Evolutionary conservation across 352 stramenopile genomes (phyloP).

Genomic region (Salisapilia sapeloensis): DNA sequence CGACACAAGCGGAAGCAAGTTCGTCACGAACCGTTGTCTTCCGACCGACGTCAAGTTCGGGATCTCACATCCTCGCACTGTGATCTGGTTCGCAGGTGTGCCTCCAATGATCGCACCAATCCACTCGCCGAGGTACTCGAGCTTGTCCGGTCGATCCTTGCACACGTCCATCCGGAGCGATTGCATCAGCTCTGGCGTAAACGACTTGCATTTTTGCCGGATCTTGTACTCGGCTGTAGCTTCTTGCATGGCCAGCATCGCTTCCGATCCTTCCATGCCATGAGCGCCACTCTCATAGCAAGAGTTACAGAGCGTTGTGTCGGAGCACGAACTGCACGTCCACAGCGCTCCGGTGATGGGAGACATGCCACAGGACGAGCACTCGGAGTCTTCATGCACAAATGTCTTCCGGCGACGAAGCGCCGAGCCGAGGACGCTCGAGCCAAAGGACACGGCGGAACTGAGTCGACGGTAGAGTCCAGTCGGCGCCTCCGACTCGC

Average conservation of each 20-base stretch:
- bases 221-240: constrained; percentile 55
- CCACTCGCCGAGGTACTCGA: constrained; percentile 68
- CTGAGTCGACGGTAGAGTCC: constrained; percentile 36
- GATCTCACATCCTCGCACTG: constrained; percentile 65
- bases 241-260: constrained; percentile 49
- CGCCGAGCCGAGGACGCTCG: constrained; percentile 36
- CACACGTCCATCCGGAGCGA: constrained; percentile 63
- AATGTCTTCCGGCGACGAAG: constrained; percentile 53
- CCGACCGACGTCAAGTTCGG: constrained; percentile 25
- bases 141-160: constrained; percentile 64
- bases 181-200: constrained; percentile 53
- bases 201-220: constrained; percentile 56
- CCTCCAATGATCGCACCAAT: constrained; percentile 65
- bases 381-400: constrained; percentile 45
- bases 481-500: constrained; percentile 15
- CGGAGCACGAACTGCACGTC: constrained; percentile 50
- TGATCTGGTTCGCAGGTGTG: constrained; percentile 49
- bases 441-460: constrained; percentile 39
- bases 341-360: constrained; percentile 45
- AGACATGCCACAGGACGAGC: constrained; percentile 54
- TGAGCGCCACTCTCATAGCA: constrained; percentile 61
- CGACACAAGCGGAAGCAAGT: constrained; percentile 65
- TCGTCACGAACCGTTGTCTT: constrained; percentile 52
- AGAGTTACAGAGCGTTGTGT: constrained; percentile 49
- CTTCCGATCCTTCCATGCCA: constrained; percentile 52